phyloP scores from a whole-genome alignment of 768 basidiomycete genomes.

The Leucosporidium yakuticum region DNA sequence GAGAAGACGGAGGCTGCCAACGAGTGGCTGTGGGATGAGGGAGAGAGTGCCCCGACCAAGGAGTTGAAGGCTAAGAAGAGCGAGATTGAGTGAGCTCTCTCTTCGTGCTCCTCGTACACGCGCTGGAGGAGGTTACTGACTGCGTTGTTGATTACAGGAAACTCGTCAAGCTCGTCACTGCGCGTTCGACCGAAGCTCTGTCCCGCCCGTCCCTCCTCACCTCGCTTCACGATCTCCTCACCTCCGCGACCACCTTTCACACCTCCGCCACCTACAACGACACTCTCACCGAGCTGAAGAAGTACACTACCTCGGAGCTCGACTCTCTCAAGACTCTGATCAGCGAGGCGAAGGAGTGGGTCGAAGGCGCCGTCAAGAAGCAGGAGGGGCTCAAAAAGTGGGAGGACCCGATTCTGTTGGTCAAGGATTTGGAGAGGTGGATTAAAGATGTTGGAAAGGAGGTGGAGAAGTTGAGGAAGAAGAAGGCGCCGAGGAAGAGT shows the following conservation, averaged over 20 bases:
- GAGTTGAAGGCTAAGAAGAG: constrained; percentile 69
- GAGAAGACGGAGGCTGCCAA: constrained; percentile 67
- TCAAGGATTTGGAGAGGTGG: constrained; percentile 74
- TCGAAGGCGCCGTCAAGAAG: constrained; percentile 70
- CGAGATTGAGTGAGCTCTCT: constrained; percentile 69
- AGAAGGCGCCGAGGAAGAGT: constrained; percentile 29
- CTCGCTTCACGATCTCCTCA: constrained; percentile 71
- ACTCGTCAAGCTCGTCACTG: constrained; percentile 56
- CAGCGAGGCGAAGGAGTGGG: constrained; percentile 75
- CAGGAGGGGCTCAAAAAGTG: constrained; percentile 68
- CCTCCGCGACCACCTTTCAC: constrained; percentile 61
- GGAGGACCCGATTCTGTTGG: constrained; percentile 79
- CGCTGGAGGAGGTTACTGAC: neutral
- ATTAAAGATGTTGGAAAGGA: constrained; percentile 45
- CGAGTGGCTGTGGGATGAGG: constrained; percentile 75
- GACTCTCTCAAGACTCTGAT: constrained; percentile 68
- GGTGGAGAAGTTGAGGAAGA: constrained; percentile 24
- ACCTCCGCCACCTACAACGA: constrained; percentile 66
- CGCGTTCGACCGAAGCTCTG: constrained; percentile 82
- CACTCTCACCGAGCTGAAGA: constrained; percentile 58
- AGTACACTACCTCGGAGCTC: constrained; percentile 83
- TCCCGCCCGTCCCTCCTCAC: constrained; percentile 77
- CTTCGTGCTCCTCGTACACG: neutral
- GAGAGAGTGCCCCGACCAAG: constrained; percentile 71
- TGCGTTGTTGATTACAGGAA: constrained; percentile 56